Conservation (phyloP, 2,329 filamentous ascomycete species). For the Claviceps capensis region DNA sequence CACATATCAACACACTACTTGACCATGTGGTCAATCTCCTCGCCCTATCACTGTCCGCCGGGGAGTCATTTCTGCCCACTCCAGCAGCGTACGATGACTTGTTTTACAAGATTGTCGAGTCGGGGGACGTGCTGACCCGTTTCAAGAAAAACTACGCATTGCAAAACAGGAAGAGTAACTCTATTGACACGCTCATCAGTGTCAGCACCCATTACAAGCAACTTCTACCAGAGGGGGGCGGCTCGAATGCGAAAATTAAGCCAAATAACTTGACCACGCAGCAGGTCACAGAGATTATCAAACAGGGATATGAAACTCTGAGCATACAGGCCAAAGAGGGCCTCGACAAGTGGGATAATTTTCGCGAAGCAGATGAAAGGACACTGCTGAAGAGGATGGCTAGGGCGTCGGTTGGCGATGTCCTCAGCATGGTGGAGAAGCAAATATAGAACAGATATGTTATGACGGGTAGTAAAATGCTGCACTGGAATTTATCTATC, state of each 20-base stretch:
- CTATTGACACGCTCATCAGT: constrained; percentile 72
- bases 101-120: constrained; percentile 96
- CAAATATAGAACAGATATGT: not conserved
- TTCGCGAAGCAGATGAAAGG: constrained; percentile 76
- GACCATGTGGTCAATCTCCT: constrained; percentile 70
- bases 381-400: constrained; percentile 77
- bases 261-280: constrained; percentile 63
- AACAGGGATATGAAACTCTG: constrained; percentile 89
- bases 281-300: constrained; percentile 83
- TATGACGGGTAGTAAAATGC: not conserved
- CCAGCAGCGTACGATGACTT: constrained; percentile 85
- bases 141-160: constrained; percentile 68
- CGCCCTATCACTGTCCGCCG: constrained; percentile 69
- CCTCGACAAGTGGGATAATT: constrained; percentile 72
- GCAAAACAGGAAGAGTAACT: constrained; percentile 44
- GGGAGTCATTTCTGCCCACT: constrained; percentile 82
- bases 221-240: constrained; percentile 48
- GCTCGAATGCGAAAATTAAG: constrained; percentile 19
- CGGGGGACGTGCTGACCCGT: constrained; percentile 65
- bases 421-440: constrained; percentile 34
- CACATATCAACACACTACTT: constrained; percentile 59
- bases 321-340: constrained; percentile 84
- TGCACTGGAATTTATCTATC: not conserved
- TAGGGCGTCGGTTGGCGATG: constrained; percentile 56
- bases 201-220: constrained; percentile 80